A percentile compares a stretch with the other conserved stretches of the same genome.
These are phyloP conservation scores for Aspergillus fumigatus DNA, from an alignment of 2,329 filamentous ascomycete species.

Conservation along the genomic window DNA sequence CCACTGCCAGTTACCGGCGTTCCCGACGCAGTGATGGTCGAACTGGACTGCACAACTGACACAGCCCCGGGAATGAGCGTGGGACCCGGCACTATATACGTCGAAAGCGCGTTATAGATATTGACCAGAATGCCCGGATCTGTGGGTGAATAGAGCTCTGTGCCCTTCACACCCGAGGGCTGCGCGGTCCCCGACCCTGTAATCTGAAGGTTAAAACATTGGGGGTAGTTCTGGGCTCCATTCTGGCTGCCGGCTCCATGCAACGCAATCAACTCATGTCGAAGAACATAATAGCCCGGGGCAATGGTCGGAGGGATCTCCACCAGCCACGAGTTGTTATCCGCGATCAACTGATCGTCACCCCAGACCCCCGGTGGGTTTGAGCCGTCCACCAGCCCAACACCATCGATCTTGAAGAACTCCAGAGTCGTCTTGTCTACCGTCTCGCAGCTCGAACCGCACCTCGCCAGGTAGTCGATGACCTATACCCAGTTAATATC, in stretches of 20 bases:
- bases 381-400: constrained; percentile 45
- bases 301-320: constrained; percentile 41
- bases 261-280: constrained; percentile 49
- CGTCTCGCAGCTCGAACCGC: constrained; percentile 48
- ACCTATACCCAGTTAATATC: constrained; percentile 22
- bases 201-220: constrained; percentile 56
- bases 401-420: constrained; percentile 59
- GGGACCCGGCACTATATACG: constrained; percentile 14
- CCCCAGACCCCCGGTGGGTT: constrained; percentile 48
- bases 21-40: constrained; percentile 9
- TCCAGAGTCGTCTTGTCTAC: constrained; percentile 49
- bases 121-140: constrained; percentile 56
- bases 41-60: constrained; percentile 12
- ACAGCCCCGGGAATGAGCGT: constrained; percentile 11
- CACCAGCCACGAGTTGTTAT: constrained; percentile 46
- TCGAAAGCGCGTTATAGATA: constrained; percentile 42
- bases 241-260: constrained; percentile 40
- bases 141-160: constrained; percentile 49
- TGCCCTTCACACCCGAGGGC: constrained; percentile 46
- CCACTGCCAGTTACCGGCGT: neutral
- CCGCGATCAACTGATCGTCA: constrained; percentile 46
- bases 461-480: constrained; percentile 57
- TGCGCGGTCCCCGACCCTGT: constrained; percentile 46
- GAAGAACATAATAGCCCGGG: constrained; percentile 48
- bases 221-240: constrained; percentile 49